Percentiles rank a stretch among this genome's conserved stretches.
Evolutionary conservation across 441 rosid species (phyloP).

Genomic region (Flueggea neowawraea): DNA sequence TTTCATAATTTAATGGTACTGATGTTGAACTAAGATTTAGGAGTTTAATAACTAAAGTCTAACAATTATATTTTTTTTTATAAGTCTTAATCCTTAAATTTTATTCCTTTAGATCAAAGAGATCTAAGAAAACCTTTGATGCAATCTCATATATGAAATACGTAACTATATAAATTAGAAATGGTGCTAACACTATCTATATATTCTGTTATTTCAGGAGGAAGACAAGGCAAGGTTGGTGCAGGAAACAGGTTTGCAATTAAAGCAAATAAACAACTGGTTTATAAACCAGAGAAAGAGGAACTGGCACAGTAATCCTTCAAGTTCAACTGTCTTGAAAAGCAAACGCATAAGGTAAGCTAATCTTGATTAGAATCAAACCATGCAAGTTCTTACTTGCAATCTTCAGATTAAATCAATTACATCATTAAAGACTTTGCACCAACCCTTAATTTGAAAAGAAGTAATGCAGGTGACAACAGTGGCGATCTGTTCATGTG

Average conservation of each 20-base stretch:
- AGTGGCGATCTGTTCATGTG: constrained; percentile 54
- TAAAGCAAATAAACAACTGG: constrained; percentile 99
- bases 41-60: too few species aligned
- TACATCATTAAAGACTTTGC: constrained; percentile 14
- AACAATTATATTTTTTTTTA: too few species aligned
- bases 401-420: neutral
- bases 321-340: constrained; percentile 79
- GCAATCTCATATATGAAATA: too few species aligned
- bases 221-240: constrained; percentile 96
- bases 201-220: constrained; percentile 47
- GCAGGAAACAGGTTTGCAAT: constrained; percentile 93
- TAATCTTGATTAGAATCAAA: neutral
- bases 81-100: too few species aligned
- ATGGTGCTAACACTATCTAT: too few species aligned
- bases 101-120: too few species aligned
- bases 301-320: constrained; percentile 97
- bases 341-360: constrained; percentile 90
- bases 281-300: constrained; percentile 97
- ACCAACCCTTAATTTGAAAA: constrained; percentile 33
- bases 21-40: too few species aligned
- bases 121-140: too few species aligned
- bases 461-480: constrained; percentile 96
- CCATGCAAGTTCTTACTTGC: neutral
- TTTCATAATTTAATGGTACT: too few species aligned
- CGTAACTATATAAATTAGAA: too few species aligned